Evolutionary conservation across 2,329 filamentous ascomycete genomes (phyloP).

Genomic region (Hortaea sp.): DNA sequence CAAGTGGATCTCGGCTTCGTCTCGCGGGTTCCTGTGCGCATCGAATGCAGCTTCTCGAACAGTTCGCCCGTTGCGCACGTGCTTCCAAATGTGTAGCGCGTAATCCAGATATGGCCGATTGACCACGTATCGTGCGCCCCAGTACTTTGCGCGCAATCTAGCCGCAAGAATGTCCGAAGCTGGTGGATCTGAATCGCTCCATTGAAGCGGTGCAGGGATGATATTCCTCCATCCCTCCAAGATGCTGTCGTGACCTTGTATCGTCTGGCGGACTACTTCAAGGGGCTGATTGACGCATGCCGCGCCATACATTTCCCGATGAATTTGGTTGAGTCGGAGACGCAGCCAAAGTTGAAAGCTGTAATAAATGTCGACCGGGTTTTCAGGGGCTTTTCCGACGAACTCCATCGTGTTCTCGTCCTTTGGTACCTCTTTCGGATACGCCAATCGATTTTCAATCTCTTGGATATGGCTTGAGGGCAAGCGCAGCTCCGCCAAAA

Average conservation of each 20-base stretch:
- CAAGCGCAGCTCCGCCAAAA: slow-evolving; percentile 70
- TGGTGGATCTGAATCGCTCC: slow-evolving; percentile 59
- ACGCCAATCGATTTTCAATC: slow-evolving; percentile 52
- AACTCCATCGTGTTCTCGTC: slow-evolving; percentile 16
- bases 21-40: slow-evolving; percentile 19
- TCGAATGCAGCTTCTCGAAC: slow-evolving; percentile 21
- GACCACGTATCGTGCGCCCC: slow-evolving; percentile 82
- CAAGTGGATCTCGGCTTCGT: slow-evolving; percentile 23
- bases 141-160: slow-evolving; percentile 84
- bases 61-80: slow-evolving; percentile 11
- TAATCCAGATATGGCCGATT: slow-evolving; percentile 66
- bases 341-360: slow-evolving; percentile 52
- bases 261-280: slow-evolving; percentile 17
- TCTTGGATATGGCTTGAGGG: slow-evolving; percentile 51
- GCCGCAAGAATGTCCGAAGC: slow-evolving; percentile 69
- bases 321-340: slow-evolving; percentile 46
- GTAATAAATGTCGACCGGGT: slow-evolving; percentile 47
- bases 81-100: slow-evolving; percentile 42
- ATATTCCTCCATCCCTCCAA: slow-evolving; percentile 45
- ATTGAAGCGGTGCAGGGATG: slow-evolving; percentile 45
- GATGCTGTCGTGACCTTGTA: slow-evolving; percentile 22
- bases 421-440: slow-evolving; percentile 48
- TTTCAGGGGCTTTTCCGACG: slow-evolving; percentile 8
- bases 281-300: slow-evolving; percentile 15
- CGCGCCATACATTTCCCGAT: slow-evolving; percentile 44